Evolutionary conservation across 768 basidiomycete genomes (phyloP).

Genomic region (Serendipita sp.): DNA sequence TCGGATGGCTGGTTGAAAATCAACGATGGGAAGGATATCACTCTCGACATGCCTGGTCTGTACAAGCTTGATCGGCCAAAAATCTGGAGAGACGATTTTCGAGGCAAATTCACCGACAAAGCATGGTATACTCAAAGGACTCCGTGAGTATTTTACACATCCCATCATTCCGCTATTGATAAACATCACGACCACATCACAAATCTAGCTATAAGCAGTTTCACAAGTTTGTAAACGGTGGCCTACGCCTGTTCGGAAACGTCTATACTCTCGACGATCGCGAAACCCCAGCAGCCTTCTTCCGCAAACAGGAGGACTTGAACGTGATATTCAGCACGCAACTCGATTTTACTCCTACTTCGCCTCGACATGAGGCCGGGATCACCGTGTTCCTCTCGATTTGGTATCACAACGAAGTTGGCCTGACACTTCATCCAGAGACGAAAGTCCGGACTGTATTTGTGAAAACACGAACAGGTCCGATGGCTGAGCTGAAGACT

Average conservation of each 20-base stretch:
- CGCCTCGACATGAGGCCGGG: not conserved
- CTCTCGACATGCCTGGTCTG: not conserved
- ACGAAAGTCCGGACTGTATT: not conserved
- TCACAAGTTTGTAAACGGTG: not conserved
- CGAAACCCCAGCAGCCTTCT: not conserved
- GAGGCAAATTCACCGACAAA: not conserved
- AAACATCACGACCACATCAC: not conserved
- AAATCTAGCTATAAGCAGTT: not conserved
- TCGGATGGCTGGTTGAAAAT: conserved; percentile 1
- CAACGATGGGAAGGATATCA: conserved; percentile 2
- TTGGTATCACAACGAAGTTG: not conserved
- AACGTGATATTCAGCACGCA: not conserved
- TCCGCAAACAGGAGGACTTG: not conserved
- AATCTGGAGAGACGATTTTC: not conserved
- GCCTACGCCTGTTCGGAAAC: not conserved
- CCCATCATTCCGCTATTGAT: not conserved
- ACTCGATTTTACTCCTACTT: not conserved
- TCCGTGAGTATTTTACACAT: not conserved
- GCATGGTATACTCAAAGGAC: not conserved
- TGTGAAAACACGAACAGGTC: not conserved
- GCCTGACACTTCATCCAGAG: not conserved
- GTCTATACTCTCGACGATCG: not conserved
- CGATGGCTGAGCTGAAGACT: not conserved
- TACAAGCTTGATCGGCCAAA: not conserved
- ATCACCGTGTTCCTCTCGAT: not conserved